Evolutionary conservation across 2,329 filamentous ascomycete species (phyloP).

Genomic region (Pezicula radicicola): DNA sequence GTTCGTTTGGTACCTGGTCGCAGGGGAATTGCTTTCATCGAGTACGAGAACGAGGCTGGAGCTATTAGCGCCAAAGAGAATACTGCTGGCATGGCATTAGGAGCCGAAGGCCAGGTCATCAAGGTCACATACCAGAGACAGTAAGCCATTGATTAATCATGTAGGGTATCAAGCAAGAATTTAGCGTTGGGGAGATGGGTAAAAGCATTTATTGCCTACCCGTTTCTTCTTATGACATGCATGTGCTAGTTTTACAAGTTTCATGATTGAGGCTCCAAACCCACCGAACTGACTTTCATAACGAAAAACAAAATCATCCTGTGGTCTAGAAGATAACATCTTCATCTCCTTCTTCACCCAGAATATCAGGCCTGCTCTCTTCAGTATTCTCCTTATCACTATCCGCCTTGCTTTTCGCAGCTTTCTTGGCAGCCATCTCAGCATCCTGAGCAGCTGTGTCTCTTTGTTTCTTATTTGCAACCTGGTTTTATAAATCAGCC

Average conservation of each 20-base stretch:
- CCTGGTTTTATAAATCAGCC: conserved; percentile 32
- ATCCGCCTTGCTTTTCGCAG: conserved; percentile 39
- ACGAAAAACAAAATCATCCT: background rate
- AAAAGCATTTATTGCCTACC: conserved; percentile 8
- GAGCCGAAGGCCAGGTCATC: conserved; percentile 71
- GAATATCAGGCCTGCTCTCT: conserved; percentile 56
- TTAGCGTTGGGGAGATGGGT: background rate
- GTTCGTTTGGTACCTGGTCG: conserved; percentile 84
- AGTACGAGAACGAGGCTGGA: conserved; percentile 87
- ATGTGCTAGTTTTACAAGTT: conserved; percentile 25
- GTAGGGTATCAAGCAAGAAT: background rate
- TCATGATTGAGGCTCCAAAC: conserved; percentile 10
- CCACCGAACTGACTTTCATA: conserved; percentile 4
- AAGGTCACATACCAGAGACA: conserved; percentile 97
- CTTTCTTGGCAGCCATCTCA: conserved; percentile 72
- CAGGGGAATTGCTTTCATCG: conserved; percentile 89
- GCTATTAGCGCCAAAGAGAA: conserved; percentile 94
- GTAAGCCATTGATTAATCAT: conserved; percentile 37
- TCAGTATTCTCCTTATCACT: conserved; percentile 34
- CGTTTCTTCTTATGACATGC: conserved; percentile 6
- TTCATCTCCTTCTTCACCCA: conserved; percentile 74
- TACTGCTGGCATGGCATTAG: conserved; percentile 79
- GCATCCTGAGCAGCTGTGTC: conserved; percentile 70
- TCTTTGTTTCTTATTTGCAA: conserved; percentile 79
- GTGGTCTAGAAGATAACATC: conserved; percentile 75